Evolutionary conservation across 768 basidiomycete genomes (phyloP), one percentile per base, ranked within the genome.

Genomic region (Tylopilus sp.): DNA sequence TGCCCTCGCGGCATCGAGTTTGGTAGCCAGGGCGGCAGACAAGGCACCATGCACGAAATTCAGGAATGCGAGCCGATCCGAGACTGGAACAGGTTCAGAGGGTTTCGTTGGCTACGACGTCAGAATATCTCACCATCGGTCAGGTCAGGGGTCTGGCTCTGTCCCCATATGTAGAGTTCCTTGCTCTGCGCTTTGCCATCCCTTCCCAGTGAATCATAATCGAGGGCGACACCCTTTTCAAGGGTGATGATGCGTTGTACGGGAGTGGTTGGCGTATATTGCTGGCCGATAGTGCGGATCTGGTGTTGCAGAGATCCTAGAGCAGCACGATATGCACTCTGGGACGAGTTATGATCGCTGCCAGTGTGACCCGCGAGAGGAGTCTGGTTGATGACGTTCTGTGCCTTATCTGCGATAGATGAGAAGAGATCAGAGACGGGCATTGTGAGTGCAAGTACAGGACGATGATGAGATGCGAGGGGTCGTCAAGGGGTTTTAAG

Each of bases 161-260:
- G 89, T 12, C 91, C 90, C 90, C 90, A 93, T 13, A 79, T 80
- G 60, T 90, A 93, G 22, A 92, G 71, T 53, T 92, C 91, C 69
- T 91, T 92, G 76, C 88, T 88, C 63, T 85, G 82, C 1, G 79
- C 71, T 63, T 91, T 85, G 8, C 77, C 62, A 60, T 90, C 83
- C 57, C 85, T 80, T 3, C 82, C 73, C 26, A 85, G 68, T 51
- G 75, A 77, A 57, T 91, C 86, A 60, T 80, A 78, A 67, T 89
- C 88, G 57, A 93, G 76, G 18, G 85, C 82, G 15, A 91, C 73
- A 4, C 90, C 85, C 67, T 92, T 93, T 65, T 81, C 79, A 6
- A 79, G 71, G 0, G 91, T 92, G 56, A 93, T 84, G 52, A 91
- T 82, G 64, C 82, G 86, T 73, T 92, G 91, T 0, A 86, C 67